Evolutionary conservation across 2,329 filamentous ascomycete genomes (phyloP).

Genomic region (Arthrobotrys megalospora): DNA sequence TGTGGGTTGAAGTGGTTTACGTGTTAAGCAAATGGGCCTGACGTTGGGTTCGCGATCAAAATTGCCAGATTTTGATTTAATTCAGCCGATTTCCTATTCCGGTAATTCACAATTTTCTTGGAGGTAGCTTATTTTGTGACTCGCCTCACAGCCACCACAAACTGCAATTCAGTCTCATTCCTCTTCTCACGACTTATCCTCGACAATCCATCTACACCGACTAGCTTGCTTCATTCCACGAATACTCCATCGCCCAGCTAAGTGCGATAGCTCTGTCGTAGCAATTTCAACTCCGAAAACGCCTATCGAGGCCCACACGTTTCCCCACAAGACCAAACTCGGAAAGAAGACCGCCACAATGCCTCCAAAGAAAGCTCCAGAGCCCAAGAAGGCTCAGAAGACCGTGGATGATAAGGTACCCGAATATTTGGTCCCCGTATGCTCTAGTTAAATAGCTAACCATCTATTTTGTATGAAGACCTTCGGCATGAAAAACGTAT

Average conservation of each 20-base stretch:
- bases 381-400: conserved; percentile 72
- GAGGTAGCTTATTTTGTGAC: conserved; percentile 44
- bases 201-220: conserved; percentile 4
- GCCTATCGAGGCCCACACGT: neutral
- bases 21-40: conserved; percentile 36
- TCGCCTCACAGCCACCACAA: conserved; percentile 47
- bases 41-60: conserved; percentile 48
- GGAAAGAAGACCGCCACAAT: conserved; percentile 53
- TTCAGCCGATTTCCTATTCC: neutral
- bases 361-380: conserved; percentile 64
- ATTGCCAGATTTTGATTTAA: conserved; percentile 28
- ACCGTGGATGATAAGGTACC: conserved; percentile 81
- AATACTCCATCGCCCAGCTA: neutral
- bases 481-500: conserved; percentile 97
- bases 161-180: conserved; percentile 19
- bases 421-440: neutral
- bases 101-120: conserved; percentile 27
- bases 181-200: conserved; percentile 5
- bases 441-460: neutral
- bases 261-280: neutral
- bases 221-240: neutral
- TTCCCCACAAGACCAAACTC: conserved; percentile 26
- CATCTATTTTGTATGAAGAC: conserved; percentile 71
- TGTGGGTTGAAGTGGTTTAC: conserved; percentile 48
- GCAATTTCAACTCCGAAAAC: neutral